Conservation (phyloP, 2,329 filamentous ascomycete genomes). For the Alternaria hordeiaustralica region DNA sequence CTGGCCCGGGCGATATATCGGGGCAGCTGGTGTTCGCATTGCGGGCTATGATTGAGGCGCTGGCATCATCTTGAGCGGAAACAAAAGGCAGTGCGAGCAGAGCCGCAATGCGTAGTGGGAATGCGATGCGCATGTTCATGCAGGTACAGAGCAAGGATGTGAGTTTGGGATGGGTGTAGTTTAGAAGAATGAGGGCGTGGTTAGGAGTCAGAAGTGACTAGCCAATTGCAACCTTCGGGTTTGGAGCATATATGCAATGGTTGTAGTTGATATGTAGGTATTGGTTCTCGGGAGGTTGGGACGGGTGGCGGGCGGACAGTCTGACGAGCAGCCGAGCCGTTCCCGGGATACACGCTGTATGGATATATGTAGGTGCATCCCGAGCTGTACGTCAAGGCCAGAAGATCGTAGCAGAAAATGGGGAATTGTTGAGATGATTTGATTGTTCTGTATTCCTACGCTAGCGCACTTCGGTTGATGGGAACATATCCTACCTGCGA, state of each 20-base stretch:
- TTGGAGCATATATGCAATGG: not conserved
- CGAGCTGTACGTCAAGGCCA: not conserved
- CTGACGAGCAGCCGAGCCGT: not conserved
- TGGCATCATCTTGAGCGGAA: not conserved
- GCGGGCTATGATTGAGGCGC: not conserved
- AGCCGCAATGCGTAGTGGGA: not conserved
- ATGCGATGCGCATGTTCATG: not conserved
- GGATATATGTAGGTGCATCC: not conserved
- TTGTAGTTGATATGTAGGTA: not conserved
- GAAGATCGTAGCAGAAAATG: not conserved
- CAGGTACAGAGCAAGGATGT: not conserved
- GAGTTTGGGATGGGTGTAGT: not conserved
- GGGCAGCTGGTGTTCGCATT: not conserved
- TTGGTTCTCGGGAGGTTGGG: not conserved
- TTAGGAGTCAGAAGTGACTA: not conserved
- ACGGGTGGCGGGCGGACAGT: not conserved
- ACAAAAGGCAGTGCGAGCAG: not conserved
- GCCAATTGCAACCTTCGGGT: not conserved
- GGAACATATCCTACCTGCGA: no score
- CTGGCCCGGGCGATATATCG: not conserved
- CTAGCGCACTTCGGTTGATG: not conserved
- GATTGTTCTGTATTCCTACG: not conserved
- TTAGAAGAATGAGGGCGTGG: slow-evolving; percentile 1
- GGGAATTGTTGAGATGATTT: not conserved
- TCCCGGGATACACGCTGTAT: not conserved